Conservation (phyloP, 2,329 filamentous ascomycete genomes). For the Fusarium buxicola region DNA sequence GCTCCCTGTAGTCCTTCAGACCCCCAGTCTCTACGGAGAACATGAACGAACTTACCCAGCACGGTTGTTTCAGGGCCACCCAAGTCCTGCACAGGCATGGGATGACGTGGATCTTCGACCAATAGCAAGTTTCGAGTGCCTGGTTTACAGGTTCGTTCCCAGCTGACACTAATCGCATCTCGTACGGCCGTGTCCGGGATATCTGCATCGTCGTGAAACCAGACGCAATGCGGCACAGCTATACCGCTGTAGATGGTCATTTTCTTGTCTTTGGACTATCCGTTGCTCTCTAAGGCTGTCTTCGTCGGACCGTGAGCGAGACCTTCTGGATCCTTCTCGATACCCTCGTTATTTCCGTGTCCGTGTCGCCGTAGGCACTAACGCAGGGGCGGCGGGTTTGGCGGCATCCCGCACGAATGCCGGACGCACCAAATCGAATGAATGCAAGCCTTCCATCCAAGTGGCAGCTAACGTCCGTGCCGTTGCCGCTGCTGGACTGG, state of each 20-base stretch:
- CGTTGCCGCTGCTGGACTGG: neutral
- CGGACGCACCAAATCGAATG: neutral
- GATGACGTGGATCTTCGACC: constrained; percentile 22
- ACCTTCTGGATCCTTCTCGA: neutral
- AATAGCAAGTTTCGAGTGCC: constrained; percentile 31
- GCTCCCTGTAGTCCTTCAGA: neutral
- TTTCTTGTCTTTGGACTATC: neutral
- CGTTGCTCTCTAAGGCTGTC: neutral
- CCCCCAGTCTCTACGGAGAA: neutral
- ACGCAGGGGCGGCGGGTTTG: constrained; percentile 31
- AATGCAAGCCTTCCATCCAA: neutral
- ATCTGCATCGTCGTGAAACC: neutral
- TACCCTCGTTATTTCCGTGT: neutral
- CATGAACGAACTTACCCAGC: neutral
- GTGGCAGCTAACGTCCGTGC: constrained; percentile 7
- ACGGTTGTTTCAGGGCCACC: constrained; percentile 33
- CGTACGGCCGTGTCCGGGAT: neutral
- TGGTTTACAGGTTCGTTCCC: constrained; percentile 32
- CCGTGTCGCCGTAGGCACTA: constrained; percentile 20
- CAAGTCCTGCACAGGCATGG: constrained; percentile 34
- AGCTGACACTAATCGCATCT: constrained; percentile 12
- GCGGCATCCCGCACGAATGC: constrained; percentile 13
- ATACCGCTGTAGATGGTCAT: neutral
- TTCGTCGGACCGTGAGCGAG: neutral
- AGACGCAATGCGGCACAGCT: neutral